phyloP scores from a whole-genome alignment of 1,284 basidiomycete genomes.

The Austroboletus niveus region DNA sequence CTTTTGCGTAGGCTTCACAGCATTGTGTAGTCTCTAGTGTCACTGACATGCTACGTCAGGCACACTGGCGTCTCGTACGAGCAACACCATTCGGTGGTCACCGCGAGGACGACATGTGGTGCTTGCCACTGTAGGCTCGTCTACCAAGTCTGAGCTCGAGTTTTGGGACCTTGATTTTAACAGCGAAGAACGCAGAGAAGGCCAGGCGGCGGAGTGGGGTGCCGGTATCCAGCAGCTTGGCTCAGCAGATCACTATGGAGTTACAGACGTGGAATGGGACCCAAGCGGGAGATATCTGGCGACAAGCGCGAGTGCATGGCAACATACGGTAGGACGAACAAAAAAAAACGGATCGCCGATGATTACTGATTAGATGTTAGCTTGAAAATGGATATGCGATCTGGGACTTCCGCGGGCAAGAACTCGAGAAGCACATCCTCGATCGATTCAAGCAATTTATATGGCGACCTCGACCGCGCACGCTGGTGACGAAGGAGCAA shows the following conservation, averaged over 20 bases:
- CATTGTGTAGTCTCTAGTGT: slow-evolving; percentile 1
- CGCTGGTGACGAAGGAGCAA: slow-evolving; percentile 85
- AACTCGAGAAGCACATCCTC: slow-evolving; percentile 84
- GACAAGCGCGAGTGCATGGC: slow-evolving; percentile 94
- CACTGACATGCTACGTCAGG: slow-evolving; percentile 42
- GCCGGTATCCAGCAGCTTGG: slow-evolving; percentile 85
- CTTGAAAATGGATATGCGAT: slow-evolving; percentile 96
- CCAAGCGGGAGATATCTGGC: slow-evolving; percentile 93
- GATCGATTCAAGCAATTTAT: slow-evolving; percentile 99
- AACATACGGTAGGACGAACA: slow-evolving; percentile 67
- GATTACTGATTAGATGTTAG: slow-evolving; percentile 40
- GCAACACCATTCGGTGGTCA: slow-evolving; percentile 97
- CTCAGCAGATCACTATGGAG: slow-evolving; percentile 94
- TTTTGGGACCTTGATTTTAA: slow-evolving; percentile 99
- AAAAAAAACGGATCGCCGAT: background rate
- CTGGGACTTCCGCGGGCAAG: slow-evolving; percentile 97
- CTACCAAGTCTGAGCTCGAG: slow-evolving; percentile 95
- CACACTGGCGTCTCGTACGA: slow-evolving; percentile 81
- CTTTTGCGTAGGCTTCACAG: slow-evolving; percentile 63
- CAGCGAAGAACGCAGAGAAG: slow-evolving; percentile 71
- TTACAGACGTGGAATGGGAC: slow-evolving; percentile 99
- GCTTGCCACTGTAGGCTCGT: slow-evolving; percentile 92
- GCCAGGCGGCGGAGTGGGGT: slow-evolving; percentile 73
- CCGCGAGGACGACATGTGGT: slow-evolving; percentile 96
- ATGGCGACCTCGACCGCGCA: slow-evolving; percentile 93